Base-by-base conservation (phyloP, 345 rosid genomes). In the Salix suchowensis region DNA sequence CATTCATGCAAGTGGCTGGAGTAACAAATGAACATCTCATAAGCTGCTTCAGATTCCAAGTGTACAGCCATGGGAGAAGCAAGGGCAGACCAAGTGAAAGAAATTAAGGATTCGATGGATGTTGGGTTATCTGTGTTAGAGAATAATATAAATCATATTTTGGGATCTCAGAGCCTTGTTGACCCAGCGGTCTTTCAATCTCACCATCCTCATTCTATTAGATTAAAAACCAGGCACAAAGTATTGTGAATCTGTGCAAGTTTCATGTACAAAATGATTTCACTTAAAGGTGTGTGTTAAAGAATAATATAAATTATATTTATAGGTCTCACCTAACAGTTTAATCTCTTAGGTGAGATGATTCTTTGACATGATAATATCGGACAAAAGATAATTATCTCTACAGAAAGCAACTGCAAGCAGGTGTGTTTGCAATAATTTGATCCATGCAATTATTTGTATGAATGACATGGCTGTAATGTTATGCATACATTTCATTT, bases 1-100 rank as follows among this genome's bases (percentile, higher is more conserved):
- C 93, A 0, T 93, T 91, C 88, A 90, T 95, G 98, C 98, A 91
- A 82, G 93, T 79, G n/a, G 88, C 79, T 0, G 98, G 98, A 37
- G 82, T 95, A 26, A 90, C 93, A 9, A 91, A 91, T 28, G 97
- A 95, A 67, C 98, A 89, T 87, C 97, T 95, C 78, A 76, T 80
- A 23, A 69, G 91, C 67, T 93, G 98, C 87, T 90, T 88, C 79
- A 88, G 94, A 85, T 91, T 87, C 87, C 93, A 93, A 78, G 28
- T 90, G 98, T 65, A 67, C 86, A 40, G 19, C 75, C 15, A 84
- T 74, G 6, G 72, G 78, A 3, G 91, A 85, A 78, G 82, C 67
- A 32, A 81, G 81, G 79, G 84, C 82, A 44, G 55, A 34, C 65
- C n/a, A 37, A 34, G 39, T 9, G 50, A 65, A 26, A 60, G 79